phyloP scores from a whole-genome alignment of 2,329 filamentous ascomycete species.

The Mycocentrospora acerina region DNA sequence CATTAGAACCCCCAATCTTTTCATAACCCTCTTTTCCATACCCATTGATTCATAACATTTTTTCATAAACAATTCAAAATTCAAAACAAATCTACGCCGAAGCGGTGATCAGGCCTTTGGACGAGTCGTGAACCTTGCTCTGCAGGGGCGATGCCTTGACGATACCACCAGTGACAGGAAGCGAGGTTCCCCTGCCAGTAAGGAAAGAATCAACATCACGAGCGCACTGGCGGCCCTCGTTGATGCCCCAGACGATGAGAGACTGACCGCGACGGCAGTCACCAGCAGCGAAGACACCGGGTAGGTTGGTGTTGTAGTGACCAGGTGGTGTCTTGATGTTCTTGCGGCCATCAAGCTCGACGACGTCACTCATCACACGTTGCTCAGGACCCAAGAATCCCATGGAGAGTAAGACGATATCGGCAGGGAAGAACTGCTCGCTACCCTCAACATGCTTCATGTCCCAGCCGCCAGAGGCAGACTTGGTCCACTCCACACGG shows the following conservation, averaged over 20 bases:
- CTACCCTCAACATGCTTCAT: constrained; percentile 97
- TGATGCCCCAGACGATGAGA: constrained; percentile 97
- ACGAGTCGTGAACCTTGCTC: constrained; percentile 41
- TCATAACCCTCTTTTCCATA: constrained; percentile 5
- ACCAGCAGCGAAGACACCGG: constrained; percentile 89
- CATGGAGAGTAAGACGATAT: constrained; percentile 93
- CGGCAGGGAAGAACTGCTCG: constrained; percentile 94
- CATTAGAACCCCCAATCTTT: constrained; percentile 2
- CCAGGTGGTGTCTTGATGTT: constrained; percentile 92
- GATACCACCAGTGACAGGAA: constrained; percentile 92
- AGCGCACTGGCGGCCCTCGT: constrained; percentile 90
- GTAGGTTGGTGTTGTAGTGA: constrained; percentile 83
- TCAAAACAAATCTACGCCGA: constrained; percentile 26
- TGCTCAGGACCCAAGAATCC: constrained; percentile 95
- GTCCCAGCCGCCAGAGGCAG: constrained; percentile 86
- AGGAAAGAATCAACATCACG: constrained; percentile 90
- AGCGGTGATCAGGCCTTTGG: constrained; percentile 42
- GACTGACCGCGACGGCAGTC: constrained; percentile 95
- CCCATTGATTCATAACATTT: constrained; percentile 2
- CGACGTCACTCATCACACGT: constrained; percentile 78
- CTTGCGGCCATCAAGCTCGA: constrained; percentile 90
- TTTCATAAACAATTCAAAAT: too few species aligned
- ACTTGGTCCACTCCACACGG: constrained; percentile 95
- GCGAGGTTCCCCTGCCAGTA: constrained; percentile 69
- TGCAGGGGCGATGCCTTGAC: constrained; percentile 57